Base-by-base conservation (phyloP, 495 filamentous ascomycete genomes). In the Aspergillus sclerotiicarbonarius region DNA sequence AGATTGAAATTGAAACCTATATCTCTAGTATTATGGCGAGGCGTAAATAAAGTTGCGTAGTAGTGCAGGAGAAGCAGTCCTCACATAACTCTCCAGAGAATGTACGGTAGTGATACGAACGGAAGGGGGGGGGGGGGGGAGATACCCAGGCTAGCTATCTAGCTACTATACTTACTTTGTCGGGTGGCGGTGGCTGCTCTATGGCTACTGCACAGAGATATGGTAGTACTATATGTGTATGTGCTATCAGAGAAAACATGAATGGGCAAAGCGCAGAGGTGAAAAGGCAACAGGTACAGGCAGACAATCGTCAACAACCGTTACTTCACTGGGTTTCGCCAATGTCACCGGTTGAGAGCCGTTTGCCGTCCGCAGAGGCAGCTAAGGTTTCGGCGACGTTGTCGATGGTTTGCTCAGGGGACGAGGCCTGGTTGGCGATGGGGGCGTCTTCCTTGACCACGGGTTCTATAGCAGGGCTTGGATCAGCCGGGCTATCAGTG, bases 311-410 rank as follows among this genome's bases (percentile, higher is more conserved):
- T 39, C 25, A 46, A 41, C 12, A 15, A n/a, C 9, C 33, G 13
- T n/a, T n/a, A 41, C 37, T 41, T 41, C 13, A 41, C 13, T 15
- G 10, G 13, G 13, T n/a, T 15, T 41, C 37, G 5, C n/a, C 37
- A n/a, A 41, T 41, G 1, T 67, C 58, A 33, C 66, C 66, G 16
- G 75, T 69, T 12, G 71, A 73, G 6, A 43, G 2, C 46, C 37
- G 66, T 66, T 77, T 75, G 29, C 63, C 72, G 44, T 76, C 67
- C 9, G 70, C 70, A 16, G 67, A 53, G 4, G 70, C 67, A 39
- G 71, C 30, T 49, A 70, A 48, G 10, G 62, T 46, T 52, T 76
- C 70, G 6, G 69, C 45, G 25, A 60, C 54, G 12, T 63, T 51
- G 2, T 75, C 69, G 13, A 68, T 31, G 15, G 46, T 29, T 35